Conservation (phyloP, 2,329 filamentous ascomycete species). For the Colletotrichum sp. region DNA sequence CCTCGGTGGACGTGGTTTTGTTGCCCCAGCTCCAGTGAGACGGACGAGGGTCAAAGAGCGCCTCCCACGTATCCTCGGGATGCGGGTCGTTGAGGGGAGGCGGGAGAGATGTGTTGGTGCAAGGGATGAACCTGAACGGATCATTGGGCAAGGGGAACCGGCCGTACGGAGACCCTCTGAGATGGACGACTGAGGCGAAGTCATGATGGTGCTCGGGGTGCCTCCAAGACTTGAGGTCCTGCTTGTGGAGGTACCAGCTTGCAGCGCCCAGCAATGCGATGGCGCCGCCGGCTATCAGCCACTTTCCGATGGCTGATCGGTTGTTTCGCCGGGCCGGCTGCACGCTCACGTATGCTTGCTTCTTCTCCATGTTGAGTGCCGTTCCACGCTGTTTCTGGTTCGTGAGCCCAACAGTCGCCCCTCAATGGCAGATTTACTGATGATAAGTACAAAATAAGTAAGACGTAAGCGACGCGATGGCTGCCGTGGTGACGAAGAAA, state of each 20-base stretch:
- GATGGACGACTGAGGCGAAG: background rate
- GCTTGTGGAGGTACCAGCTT: background rate
- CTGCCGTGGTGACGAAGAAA: background rate
- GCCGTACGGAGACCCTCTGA: constrained; percentile 25
- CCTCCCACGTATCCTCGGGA: constrained; percentile 42
- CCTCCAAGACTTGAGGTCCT: background rate
- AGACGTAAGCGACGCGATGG: background rate
- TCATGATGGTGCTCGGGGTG: background rate
- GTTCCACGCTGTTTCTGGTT: too few relatives aligned
- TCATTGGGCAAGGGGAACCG: constrained; percentile 46
- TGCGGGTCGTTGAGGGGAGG: constrained; percentile 45
- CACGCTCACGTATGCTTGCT: background rate
- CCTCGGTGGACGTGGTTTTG: background rate
- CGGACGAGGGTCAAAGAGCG: constrained; percentile 48
- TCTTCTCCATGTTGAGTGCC: background rate
- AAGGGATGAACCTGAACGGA: constrained; percentile 52
- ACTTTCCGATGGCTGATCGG: background rate
- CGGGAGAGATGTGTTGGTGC: constrained; percentile 44
- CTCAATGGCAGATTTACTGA: background rate
- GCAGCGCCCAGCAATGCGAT: background rate
- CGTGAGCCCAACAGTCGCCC: background rate
- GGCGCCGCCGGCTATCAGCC: background rate
- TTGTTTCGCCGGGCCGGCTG: background rate
- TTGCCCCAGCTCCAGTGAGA: constrained; percentile 52
- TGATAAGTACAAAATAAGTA: background rate